Evolutionary conservation across 1,139 yeast species (phyloP), one percentile per base, ranked within the genome.

Genomic region (Pichia sp.): DNA sequence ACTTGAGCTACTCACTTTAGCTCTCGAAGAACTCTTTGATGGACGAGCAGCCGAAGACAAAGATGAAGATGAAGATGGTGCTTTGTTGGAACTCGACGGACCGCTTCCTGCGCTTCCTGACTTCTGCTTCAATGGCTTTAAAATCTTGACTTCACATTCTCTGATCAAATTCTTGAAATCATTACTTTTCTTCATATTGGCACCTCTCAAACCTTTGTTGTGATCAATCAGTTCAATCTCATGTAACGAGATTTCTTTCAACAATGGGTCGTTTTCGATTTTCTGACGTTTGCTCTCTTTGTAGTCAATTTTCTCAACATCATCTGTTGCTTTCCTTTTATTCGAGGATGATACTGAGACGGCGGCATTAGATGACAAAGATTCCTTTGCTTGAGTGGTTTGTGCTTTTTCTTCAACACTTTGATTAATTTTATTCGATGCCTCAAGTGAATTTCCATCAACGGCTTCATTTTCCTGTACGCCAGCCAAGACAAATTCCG

Each of bases 211-310:
- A 2, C 82, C 81, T 16, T 84, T 78, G 61, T 86, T 85, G 61
- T 87, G 96, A 63, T 88, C 86, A 43, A 81, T 67, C 32, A 87
- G 67, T 38, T 75, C 78, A 48, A 85, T 71, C 64, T 88, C 97
- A 53, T 75, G 72, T 29, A 67, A 62, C 45, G 73, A 61, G 6
- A 84, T 73, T 44, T 77, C 67, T 29, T 69, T 72, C 52, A 85
- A 61, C 44, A 74, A 73, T 1, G 85, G 81, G 58, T 82, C 86
- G 2, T 64, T 68, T 57, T 53, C 67, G 56, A 65, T 51, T 61
- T 68, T 45, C 50, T 49, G 38, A 37, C 51, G 42, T 16, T 49
- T 41, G 31, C 44, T 27, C 4, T 47, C 54, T 26, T 41, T 47
- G 38, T 44, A 49, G 36, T 48, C 51, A 32, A 52, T 47, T 27